These are phyloP conservation scores for Paracoccidioides lutzii DNA, from an alignment of 2,329 filamentous ascomycete species.

Conservation along the genomic window DNA sequence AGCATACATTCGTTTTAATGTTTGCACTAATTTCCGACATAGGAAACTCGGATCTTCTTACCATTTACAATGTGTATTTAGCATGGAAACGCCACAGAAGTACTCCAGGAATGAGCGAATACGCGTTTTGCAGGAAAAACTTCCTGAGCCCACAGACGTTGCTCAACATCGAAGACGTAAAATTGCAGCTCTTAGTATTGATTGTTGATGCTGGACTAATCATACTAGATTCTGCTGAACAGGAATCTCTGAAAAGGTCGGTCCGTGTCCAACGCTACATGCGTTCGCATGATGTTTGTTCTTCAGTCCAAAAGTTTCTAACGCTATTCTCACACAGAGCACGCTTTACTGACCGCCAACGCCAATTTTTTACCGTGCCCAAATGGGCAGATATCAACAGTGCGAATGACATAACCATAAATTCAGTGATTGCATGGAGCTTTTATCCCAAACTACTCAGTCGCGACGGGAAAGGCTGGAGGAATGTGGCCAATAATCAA, in stretches of 20 bases:
- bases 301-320: constrained; percentile 1
- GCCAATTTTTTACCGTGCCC: constrained; percentile 75
- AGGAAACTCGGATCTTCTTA: constrained; percentile 83
- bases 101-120: constrained; percentile 58
- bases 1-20: neutral
- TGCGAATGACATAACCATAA: constrained; percentile 64
- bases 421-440: constrained; percentile 78
- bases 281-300: neutral
- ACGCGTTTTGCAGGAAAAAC: constrained; percentile 87
- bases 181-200: constrained; percentile 75
- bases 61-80: constrained; percentile 84
- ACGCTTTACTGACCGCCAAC: constrained; percentile 52
- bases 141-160: constrained; percentile 83
- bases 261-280: neutral
- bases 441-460: constrained; percentile 91
- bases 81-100: constrained; percentile 77
- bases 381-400: constrained; percentile 61
- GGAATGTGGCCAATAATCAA: constrained; percentile 89
- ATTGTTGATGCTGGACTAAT: constrained; percentile 79
- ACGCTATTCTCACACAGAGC: constrained; percentile 20
- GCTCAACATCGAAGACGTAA: constrained; percentile 86
- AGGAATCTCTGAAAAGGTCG: constrained; percentile 52
- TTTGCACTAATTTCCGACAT: neutral
- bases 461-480: constrained; percentile 72
- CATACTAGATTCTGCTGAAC: constrained; percentile 59